These are phyloP conservation scores for Puccinia horiana DNA, from an alignment of 1,284 basidiomycete species.

Conservation along the genomic window DNA sequence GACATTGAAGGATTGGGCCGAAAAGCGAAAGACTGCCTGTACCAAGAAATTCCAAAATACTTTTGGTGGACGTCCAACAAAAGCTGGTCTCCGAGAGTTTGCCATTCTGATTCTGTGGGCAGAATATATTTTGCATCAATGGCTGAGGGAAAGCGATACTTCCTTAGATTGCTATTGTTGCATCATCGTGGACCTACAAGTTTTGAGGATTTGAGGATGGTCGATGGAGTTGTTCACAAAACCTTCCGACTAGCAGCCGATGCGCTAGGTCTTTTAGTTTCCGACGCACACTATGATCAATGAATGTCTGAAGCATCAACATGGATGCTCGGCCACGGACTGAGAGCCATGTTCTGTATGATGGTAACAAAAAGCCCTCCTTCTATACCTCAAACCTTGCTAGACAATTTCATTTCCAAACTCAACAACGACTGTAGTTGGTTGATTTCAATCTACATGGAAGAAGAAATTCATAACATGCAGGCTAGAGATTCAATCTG, in stretches of 20 bases:
- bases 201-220: not conserved
- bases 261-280: not conserved
- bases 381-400: not conserved
- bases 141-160: not conserved
- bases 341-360: slow-evolving; percentile 61
- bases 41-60: not conserved
- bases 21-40: not conserved
- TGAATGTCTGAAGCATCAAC: not conserved
- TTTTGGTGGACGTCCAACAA: slow-evolving; percentile 41
- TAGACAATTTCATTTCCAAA: not conserved
- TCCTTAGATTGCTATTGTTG: not conserved
- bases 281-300: not conserved
- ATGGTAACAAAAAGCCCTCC: slow-evolving; percentile 55
- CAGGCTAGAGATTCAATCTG: no score
- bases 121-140: slow-evolving; percentile 6
- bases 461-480: no score
- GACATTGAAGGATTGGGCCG: not conserved
- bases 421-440: not conserved
- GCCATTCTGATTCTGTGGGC: not conserved
- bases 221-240: not conserved
- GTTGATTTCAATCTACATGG: not conserved
- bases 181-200: not conserved
- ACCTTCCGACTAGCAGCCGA: slow-evolving; percentile 2
- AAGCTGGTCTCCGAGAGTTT: slow-evolving; percentile 41
- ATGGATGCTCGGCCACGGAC: slow-evolving; percentile 49